A percentile compares a stretch with the other conserved stretches of the same genome.
Conservation (phyloP, 306 rosid species). For the Medicago arabica region DNA sequence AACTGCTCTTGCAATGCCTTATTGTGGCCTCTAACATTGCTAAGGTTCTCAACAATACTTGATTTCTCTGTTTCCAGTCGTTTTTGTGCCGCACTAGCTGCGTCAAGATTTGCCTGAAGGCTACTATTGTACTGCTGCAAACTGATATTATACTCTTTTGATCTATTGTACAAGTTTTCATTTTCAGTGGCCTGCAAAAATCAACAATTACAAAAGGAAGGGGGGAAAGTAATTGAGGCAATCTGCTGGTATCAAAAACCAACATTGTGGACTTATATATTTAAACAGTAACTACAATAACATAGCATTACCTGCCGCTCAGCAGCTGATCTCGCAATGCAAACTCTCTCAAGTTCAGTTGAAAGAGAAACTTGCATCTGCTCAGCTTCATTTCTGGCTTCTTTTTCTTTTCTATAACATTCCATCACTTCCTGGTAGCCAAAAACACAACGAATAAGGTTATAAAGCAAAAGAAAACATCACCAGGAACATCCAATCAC, state of each 20-base stretch:
- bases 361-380: conserved; percentile 59
- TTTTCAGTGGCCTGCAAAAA: conserved; percentile 69
- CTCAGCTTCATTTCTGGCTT: conserved; percentile 74
- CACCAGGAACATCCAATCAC: not conserved
- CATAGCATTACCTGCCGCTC: conserved; percentile 67
- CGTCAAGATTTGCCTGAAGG: conserved; percentile 80
- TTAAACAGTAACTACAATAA: conserved; percentile 11
- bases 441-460: conserved; percentile 19
- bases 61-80: conserved; percentile 82
- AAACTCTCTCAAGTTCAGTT: conserved; percentile 69
- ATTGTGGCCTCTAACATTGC: conserved; percentile 84
- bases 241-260: not conserved
- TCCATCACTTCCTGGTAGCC: conserved; percentile 69
- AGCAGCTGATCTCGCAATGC: conserved; percentile 64
- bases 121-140: conserved; percentile 78
- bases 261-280: not conserved
- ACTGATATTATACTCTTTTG: conserved; percentile 84
- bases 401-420: conserved; percentile 65
- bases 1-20: conserved; percentile 86
- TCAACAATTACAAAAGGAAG: conserved; percentile 6
- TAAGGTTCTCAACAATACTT: conserved; percentile 76
- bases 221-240: not conserved
- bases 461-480: conserved; percentile 17
- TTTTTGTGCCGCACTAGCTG: conserved; percentile 60
- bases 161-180: conserved; percentile 78